phyloP scores from a whole-genome alignment of 805 yeast species.

The Barnettozyma pratensis region DNA sequence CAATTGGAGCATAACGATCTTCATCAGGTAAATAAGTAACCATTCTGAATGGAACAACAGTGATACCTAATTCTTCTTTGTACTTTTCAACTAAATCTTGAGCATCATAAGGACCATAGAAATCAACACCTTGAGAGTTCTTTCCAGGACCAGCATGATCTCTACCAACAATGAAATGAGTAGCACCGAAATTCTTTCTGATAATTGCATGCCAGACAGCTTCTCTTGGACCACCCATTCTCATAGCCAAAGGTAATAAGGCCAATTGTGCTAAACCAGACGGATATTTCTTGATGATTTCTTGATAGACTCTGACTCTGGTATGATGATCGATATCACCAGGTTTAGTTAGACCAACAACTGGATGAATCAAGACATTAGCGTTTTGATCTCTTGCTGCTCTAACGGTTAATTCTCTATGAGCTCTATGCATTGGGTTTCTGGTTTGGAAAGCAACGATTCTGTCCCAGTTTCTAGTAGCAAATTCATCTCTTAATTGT shows the following conservation, averaged over 20 bases:
- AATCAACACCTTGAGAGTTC: constrained; percentile 84
- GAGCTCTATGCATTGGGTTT: constrained; percentile 99
- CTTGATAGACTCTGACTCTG: constrained; percentile 91
- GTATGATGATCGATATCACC: constrained; percentile 98
- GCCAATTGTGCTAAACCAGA: constrained; percentile 89
- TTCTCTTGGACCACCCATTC: constrained; percentile 99
- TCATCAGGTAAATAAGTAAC: constrained; percentile 94
- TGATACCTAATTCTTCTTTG: constrained; percentile 75
- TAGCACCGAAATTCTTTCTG: constrained; percentile 93
- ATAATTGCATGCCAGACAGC: constrained; percentile 98
- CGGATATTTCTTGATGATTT: constrained; percentile 88
- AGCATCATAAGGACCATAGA: constrained; percentile 96
- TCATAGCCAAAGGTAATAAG: constrained; percentile 90
- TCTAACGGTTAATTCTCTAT: constrained; percentile 90
- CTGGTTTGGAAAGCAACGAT: constrained; percentile 97
- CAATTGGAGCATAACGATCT: constrained; percentile 93
- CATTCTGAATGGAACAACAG: constrained; percentile 95
- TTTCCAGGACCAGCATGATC: constrained; percentile 97
- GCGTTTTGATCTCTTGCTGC: constrained; percentile 94
- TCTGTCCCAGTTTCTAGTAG: constrained; percentile 74
- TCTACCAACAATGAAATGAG: constrained; percentile 96
- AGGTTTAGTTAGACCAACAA: constrained; percentile 94
- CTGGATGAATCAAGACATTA: constrained; percentile 89
- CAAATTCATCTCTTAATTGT: constrained; percentile 81
- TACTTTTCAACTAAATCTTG: constrained; percentile 79